Conservation (phyloP, 1,139 yeast genomes). For the Candida gigantensis region DNA sequence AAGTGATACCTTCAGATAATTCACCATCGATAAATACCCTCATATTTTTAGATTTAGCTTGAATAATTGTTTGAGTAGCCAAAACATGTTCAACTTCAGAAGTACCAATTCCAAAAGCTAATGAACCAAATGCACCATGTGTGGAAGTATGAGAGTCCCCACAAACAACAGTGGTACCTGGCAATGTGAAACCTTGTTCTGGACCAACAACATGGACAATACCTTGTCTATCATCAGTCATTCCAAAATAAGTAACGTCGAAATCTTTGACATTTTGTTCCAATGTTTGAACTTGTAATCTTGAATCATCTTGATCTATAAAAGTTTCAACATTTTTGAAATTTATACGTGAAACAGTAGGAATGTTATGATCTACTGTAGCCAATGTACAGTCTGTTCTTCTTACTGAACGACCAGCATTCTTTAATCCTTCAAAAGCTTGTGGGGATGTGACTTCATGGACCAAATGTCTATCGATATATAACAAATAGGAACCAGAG, state of each 20-base stretch:
- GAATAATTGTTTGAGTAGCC: slow-evolving; percentile 95
- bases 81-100: slow-evolving; percentile 98
- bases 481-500: slow-evolving; percentile 79
- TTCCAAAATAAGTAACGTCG: slow-evolving; percentile 88
- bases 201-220: slow-evolving; percentile 98
- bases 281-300: slow-evolving; percentile 86
- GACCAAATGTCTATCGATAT: slow-evolving; percentile 93
- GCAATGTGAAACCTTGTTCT: slow-evolving; percentile 96
- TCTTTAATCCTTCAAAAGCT: slow-evolving; percentile 91
- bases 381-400: slow-evolving; percentile 94
- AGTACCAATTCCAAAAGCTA: slow-evolving; percentile 98
- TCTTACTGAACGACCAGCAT: slow-evolving; percentile 86
- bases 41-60: slow-evolving; percentile 95
- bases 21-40: slow-evolving; percentile 83
- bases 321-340: slow-evolving; percentile 78
- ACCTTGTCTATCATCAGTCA: slow-evolving; percentile 93
- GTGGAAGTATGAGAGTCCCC: slow-evolving; percentile 99
- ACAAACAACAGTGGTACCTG: slow-evolving; percentile 98
- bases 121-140: slow-evolving; percentile 98
- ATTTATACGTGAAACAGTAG: slow-evolving; percentile 78
- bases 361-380: slow-evolving; percentile 97
- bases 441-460: slow-evolving; percentile 99
- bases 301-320: slow-evolving; percentile 87
- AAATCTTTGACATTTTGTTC: slow-evolving; percentile 91
- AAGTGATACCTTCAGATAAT: slow-evolving; percentile 83